Evolutionary conservation across 495 filamentous ascomycete species (phyloP), one percentile per base, ranked within the genome.

Genomic region (Podospora bellae-mahoneyi): DNA sequence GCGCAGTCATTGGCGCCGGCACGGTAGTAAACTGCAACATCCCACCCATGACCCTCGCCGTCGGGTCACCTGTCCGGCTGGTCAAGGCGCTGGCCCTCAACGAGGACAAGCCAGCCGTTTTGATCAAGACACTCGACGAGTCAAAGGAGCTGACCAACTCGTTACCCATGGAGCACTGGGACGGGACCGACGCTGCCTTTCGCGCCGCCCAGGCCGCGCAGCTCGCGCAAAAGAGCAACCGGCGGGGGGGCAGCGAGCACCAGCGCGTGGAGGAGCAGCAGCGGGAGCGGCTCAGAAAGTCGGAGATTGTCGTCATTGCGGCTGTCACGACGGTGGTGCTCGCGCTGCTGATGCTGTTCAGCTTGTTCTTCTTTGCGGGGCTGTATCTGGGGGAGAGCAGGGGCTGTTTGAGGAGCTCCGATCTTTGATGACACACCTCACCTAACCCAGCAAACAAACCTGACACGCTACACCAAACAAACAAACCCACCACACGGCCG

Each of bases 1-100:
- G 75, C 59, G 75, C 77, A n/a, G 75, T 78, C 28, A 78, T 78
- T 44, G 75, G 75, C 10, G 77, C 77, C 32, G 73, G 75, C 19
- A 68, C 64, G 62, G 68, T 78, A n/a, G 70, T 78, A 20, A 78
- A 72, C 2, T 66, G 39, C n/a, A 65, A 74, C 34, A 71, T 78
- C 23, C 75, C 75, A 9, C 70, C 74, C 3, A 56, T 66, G 44
- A 68, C 60, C 15, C 34, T 77, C 64, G 75, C 74, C 2, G 32
- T 67, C 27, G 75, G 75, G 19, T 64, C 69, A 10, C 75, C 75
- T 1, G 75, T 71, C 15, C 69, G 70, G 26, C 69, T 77, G 2
- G 68, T 72, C 16, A 59, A 13, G 23, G 48, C 53, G 13, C 66
- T 72, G 28, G 39, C 68, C 15, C 7, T 66, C 26, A 48, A 59